Percentiles rank a stretch among this genome's conserved stretches.
Evolutionary conservation across 805 yeast species (phyloP).

Genomic region (Suhomyces tanzawaensis): DNA sequence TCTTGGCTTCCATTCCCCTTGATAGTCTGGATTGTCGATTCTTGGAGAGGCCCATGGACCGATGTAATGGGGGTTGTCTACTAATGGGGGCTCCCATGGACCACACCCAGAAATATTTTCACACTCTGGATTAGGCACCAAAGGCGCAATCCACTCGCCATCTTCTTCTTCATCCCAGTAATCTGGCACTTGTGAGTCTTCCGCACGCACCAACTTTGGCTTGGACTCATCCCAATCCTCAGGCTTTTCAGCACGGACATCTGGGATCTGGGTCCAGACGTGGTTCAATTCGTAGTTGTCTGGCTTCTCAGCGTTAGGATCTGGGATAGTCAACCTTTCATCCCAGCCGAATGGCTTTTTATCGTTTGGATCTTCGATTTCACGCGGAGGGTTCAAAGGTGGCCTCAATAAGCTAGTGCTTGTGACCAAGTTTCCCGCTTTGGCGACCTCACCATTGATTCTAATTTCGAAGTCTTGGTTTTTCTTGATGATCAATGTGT

Average conservation of each 20-base stretch:
- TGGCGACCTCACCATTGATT: constrained; percentile 71
- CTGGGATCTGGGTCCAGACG: constrained; percentile 56
- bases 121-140: constrained; percentile 73
- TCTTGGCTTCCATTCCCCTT: constrained; percentile 77
- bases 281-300: constrained; percentile 80
- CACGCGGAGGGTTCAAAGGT: constrained; percentile 61
- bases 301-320: constrained; percentile 70
- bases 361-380: constrained; percentile 55
- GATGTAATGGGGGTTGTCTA: constrained; percentile 66
- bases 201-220: constrained; percentile 60
- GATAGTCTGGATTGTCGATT: constrained; percentile 70
- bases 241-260: constrained; percentile 68
- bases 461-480: constrained; percentile 75
- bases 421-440: constrained; percentile 65
- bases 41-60: constrained; percentile 78
- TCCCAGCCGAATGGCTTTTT: constrained; percentile 81
- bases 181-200: constrained; percentile 63
- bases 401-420: constrained; percentile 57
- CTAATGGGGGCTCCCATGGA: constrained; percentile 65
- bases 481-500: constrained; percentile 71
- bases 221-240: constrained; percentile 74
- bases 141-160: constrained; percentile 79
- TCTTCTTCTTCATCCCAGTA: constrained; percentile 91
- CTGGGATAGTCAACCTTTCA: constrained; percentile 63
- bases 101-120: constrained; percentile 68